Conservation (phyloP, 2,329 filamentous ascomycete genomes). For the Colletotrichum cordylinicola region DNA sequence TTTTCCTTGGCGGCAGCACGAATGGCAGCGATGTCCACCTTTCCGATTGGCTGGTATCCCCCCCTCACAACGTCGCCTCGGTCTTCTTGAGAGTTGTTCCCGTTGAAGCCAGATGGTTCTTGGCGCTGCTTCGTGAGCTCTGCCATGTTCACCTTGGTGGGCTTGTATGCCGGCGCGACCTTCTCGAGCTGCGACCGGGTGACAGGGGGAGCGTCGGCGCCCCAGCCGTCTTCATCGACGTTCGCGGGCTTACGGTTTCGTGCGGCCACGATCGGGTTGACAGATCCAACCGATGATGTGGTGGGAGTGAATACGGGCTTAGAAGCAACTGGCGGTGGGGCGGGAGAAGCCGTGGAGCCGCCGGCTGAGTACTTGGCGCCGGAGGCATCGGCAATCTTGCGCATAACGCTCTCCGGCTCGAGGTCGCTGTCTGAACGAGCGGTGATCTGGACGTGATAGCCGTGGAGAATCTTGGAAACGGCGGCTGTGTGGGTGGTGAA, state of each 20-base stretch:
- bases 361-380: constrained; percentile 90
- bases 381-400: constrained; percentile 93
- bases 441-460: constrained; percentile 97
- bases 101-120: constrained; percentile 64
- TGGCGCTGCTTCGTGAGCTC: constrained; percentile 78
- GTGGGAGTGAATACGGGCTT: constrained; percentile 94
- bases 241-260: constrained; percentile 65
- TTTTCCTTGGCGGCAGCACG: constrained; percentile 73
- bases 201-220: constrained; percentile 88
- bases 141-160: constrained; percentile 92
- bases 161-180: constrained; percentile 90
- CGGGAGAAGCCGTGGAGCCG: constrained; percentile 55
- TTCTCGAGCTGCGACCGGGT: constrained; percentile 89
- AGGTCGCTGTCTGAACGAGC: constrained; percentile 91
- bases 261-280: constrained; percentile 73
- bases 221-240: constrained; percentile 90
- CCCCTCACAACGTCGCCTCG: constrained; percentile 76
- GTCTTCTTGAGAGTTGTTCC: constrained; percentile 42
- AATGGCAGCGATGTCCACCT: constrained; percentile 95
- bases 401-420: constrained; percentile 84
- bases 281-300: constrained; percentile 51
- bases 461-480: constrained; percentile 91
- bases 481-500: constrained; percentile 93
- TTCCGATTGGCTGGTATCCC: constrained; percentile 91
- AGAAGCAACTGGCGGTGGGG: constrained; percentile 76